A percentile compares a stretch with the other conserved stretches of the same genome.
These are phyloP conservation scores for Moricandia arvensis DNA, from an alignment of 345 rosid genomes.

Conservation along the genomic window DNA sequence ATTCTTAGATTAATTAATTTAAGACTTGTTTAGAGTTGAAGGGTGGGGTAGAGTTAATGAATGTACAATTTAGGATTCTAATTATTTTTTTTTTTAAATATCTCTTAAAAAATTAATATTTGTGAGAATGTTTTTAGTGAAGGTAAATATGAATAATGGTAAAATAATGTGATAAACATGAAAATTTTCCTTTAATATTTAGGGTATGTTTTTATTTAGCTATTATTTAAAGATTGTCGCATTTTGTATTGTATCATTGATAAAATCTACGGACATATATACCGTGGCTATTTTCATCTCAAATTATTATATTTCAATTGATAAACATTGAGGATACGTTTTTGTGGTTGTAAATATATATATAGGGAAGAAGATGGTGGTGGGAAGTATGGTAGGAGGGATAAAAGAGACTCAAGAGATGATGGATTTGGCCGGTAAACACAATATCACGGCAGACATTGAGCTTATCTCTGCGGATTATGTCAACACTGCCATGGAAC, in stretches of 20 bases:
- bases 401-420: constrained; percentile 61
- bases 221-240: neutral
- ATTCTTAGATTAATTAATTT: too few relatives aligned
- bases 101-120: too few relatives aligned
- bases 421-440: constrained; percentile 52
- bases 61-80: too few relatives aligned
- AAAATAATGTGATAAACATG: too few relatives aligned
- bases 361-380: constrained; percentile 46
- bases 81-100: too few relatives aligned
- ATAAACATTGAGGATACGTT: neutral
- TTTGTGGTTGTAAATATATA: constrained; percentile 14
- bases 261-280: neutral
- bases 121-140: too few relatives aligned
- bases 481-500: constrained; percentile 55
- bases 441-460: constrained; percentile 47
- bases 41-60: too few relatives aligned
- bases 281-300: neutral
- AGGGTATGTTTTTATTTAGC: neutral
- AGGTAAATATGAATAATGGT: too few relatives aligned
- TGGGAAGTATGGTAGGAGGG: constrained; percentile 53
- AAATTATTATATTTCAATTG: neutral
- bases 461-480: constrained; percentile 52
- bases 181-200: too few relatives aligned
- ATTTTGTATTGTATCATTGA: neutral
- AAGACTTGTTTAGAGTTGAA: too few relatives aligned